phyloP scores from a whole-genome alignment of 1,284 basidiomycete species.

The Heterobasidion occidentale region DNA sequence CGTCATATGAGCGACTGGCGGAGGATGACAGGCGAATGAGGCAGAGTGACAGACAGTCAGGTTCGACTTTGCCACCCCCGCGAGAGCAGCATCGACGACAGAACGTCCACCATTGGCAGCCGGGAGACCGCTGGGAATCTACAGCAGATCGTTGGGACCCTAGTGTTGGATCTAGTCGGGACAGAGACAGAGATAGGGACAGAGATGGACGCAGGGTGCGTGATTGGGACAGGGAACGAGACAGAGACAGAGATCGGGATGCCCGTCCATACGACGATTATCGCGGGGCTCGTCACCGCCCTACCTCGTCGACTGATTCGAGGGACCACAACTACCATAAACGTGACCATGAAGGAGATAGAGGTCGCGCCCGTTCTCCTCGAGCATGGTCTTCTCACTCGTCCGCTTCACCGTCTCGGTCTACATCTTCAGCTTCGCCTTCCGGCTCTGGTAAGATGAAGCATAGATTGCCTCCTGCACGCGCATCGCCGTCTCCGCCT shows the following conservation, averaged over 20 bases:
- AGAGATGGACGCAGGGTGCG: conserved; percentile 12
- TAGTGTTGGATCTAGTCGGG: not conserved
- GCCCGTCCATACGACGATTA: not conserved
- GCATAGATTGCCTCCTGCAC: conserved; percentile 31
- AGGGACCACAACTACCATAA: not conserved
- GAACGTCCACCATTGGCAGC: not conserved
- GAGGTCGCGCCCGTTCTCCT: conserved; percentile 4
- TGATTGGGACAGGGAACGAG: conserved; percentile 5
- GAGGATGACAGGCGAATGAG: conserved; percentile 29
- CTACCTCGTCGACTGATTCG: not conserved
- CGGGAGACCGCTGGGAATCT: not conserved
- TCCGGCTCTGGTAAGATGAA: conserved; percentile 21
- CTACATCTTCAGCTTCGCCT: conserved; percentile 29
- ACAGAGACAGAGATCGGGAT: not conserved
- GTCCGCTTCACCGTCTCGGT: conserved; percentile 4
- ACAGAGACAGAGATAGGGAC: conserved; percentile 16
- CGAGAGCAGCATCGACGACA: not conserved
- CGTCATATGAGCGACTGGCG: conserved; percentile 33
- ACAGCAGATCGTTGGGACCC: conserved; percentile 20
- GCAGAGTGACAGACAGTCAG: not conserved
- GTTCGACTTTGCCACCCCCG: not conserved
- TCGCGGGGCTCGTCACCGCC: not conserved
- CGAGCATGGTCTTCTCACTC: conserved; percentile 3
- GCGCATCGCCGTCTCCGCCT: conserved; percentile 27
- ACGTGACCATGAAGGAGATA: conserved; percentile 4